phyloP scores from a whole-genome alignment of 169 alveolate genomes.

The Eimeria brunetti region DNA sequence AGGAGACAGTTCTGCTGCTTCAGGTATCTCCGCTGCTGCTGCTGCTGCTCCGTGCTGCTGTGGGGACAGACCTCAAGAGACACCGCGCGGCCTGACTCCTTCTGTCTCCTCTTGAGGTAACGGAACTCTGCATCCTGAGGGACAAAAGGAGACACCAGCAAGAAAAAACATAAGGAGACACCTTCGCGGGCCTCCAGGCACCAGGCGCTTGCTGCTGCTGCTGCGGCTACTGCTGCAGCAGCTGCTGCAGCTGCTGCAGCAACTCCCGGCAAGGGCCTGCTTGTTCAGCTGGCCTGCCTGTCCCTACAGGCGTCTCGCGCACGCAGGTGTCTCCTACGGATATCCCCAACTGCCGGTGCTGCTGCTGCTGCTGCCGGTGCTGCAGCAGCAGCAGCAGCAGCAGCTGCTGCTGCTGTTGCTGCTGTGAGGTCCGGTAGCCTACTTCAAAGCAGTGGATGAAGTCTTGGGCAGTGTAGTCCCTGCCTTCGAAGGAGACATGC shows the following conservation, averaged over 20 bases:
- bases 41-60: not conserved
- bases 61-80: constrained; percentile 64
- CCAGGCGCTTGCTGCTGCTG: not conserved
- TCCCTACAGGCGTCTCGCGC: no score
- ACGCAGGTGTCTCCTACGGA: no score
- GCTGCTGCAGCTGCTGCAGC: not conserved
- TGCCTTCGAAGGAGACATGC: constrained; percentile 13
- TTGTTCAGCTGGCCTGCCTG: no score
- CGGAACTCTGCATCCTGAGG: constrained; percentile 29
- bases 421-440: no score
- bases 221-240: not conserved
- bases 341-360: not conserved
- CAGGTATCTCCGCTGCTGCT: not conserved
- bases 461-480: constrained; percentile 32
- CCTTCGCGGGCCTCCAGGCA: not conserved
- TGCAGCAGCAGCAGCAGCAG: not conserved
- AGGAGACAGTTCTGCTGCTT: not conserved
- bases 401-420: not conserved
- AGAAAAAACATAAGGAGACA: not conserved
- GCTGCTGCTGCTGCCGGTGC: not conserved
- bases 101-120: constrained; percentile 6
- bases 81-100: constrained; percentile 49
- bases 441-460: constrained; percentile 42
- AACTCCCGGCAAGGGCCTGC: no score
- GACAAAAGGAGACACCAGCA: constrained; percentile 6